Evolutionary conservation across 2,329 filamentous ascomycete genomes (phyloP).

Genomic region (Epichloe aotearoae): DNA sequence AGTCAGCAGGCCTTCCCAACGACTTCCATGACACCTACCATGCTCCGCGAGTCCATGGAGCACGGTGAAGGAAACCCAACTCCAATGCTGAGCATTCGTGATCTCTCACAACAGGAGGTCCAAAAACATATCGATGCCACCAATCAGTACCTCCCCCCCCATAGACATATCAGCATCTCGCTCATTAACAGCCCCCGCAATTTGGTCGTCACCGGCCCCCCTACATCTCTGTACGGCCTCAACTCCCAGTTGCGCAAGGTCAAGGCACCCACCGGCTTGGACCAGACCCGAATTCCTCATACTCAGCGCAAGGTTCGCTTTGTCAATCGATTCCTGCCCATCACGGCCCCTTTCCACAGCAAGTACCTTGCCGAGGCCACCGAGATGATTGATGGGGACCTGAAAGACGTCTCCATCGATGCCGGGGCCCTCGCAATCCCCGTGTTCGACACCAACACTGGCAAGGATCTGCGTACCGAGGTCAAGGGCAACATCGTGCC

Average conservation of each 20-base stretch:
- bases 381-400: constrained; percentile 70
- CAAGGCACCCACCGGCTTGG: constrained; percentile 92
- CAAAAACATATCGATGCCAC: constrained; percentile 95
- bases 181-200: constrained; percentile 95
- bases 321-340: constrained; percentile 91
- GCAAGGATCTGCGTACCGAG: constrained; percentile 64
- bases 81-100: constrained; percentile 94
- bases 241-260: constrained; percentile 92
- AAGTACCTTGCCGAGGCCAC: constrained; percentile 78
- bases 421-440: constrained; percentile 64
- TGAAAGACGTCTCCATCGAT: constrained; percentile 69
- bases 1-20: constrained; percentile 95
- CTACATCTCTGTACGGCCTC: constrained; percentile 89
- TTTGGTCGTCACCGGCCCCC: constrained; percentile 85
- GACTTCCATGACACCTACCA: constrained; percentile 81
- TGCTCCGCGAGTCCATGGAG: constrained; percentile 85
- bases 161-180: constrained; percentile 89
- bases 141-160: constrained; percentile 94
- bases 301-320: constrained; percentile 95
- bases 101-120: constrained; percentile 74
- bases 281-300: constrained; percentile 87
- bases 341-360: constrained; percentile 97
- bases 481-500: constrained; percentile 72
- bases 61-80: constrained; percentile 92
- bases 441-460: constrained; percentile 82